Percentiles rank a stretch among this genome's conserved stretches.
Conservation (phyloP, 257 asterid genomes). For the Gynochthodes officinalis region DNA sequence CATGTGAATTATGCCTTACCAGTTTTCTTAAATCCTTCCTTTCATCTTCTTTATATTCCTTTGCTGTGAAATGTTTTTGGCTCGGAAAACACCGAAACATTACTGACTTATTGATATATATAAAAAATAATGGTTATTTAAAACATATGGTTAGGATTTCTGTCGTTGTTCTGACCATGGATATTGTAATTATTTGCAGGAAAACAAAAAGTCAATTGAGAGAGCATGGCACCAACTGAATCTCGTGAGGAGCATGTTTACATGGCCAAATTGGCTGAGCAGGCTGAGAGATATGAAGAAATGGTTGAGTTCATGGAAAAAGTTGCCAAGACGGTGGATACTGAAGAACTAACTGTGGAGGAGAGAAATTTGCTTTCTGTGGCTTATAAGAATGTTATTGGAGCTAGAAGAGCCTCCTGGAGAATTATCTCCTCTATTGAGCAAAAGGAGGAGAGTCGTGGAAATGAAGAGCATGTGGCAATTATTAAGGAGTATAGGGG, state of each 20-base stretch:
- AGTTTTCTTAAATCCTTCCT: no score
- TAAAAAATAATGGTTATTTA: no score
- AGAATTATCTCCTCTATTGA: constrained; percentile 27
- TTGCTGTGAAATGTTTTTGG: neutral
- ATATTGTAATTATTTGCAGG: neutral
- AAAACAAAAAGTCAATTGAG: neutral
- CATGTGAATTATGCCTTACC: neutral
- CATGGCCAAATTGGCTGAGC: constrained; percentile 32
- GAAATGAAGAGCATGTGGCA: constrained; percentile 22
- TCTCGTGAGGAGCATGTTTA: constrained; percentile 26
- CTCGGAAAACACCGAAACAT: neutral
- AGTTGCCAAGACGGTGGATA: constrained; percentile 18
- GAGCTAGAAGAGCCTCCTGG: constrained; percentile 29
- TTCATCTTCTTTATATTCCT: neutral
- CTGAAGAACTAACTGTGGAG: constrained; percentile 25
- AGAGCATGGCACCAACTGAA: constrained; percentile 14
- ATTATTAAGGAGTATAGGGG: constrained; percentile 24
- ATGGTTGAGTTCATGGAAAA: constrained; percentile 33
- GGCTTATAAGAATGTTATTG: constrained; percentile 30
- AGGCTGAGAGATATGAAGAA: constrained; percentile 31
- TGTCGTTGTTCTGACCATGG: neutral
- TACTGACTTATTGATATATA: no score
- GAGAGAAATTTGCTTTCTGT: constrained; percentile 29
- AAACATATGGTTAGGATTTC: neutral
- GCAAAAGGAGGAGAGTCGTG: constrained; percentile 28